phyloP scores from a whole-genome alignment of 106 monocot species.

The Dendrobium chrysotoxum region DNA sequence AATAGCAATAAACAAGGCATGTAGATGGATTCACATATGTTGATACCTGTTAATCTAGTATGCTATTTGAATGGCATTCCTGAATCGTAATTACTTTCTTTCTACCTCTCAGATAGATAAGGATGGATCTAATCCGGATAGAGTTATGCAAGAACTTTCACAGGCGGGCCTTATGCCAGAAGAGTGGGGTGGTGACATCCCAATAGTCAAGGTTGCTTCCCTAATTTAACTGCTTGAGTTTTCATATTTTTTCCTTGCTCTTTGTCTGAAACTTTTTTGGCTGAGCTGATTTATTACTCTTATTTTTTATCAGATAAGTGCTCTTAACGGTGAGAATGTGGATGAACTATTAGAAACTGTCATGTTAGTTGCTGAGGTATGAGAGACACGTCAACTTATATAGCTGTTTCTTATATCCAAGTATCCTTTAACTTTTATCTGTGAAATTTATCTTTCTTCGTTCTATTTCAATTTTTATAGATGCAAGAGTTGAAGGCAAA shows the following conservation, averaged over 20 bases:
- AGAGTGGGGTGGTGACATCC: constrained; percentile 90
- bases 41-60: neutral
- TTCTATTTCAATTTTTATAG: constrained; percentile 27
- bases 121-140: constrained; percentile 88
- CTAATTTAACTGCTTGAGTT: neutral
- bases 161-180: constrained; percentile 87
- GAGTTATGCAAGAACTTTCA: constrained; percentile 96
- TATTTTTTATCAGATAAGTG: constrained; percentile 67
- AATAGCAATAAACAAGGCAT: constrained; percentile 94
- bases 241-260: constrained; percentile 3
- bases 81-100: neutral
- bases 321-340: constrained; percentile 89
- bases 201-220: constrained; percentile 82
- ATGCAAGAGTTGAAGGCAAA: constrained; percentile 98
- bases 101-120: constrained; percentile 67
- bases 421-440: neutral
- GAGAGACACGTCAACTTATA: neutral
- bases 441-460: neutral
- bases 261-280: constrained; percentile 5
- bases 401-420: neutral
- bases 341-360: constrained; percentile 90
- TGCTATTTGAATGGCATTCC: neutral
- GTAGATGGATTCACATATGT: neutral
- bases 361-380: constrained; percentile 95
- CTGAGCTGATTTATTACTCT: constrained; percentile 14